These are phyloP conservation scores for Arthroderma sp. DNA, from an alignment of 2,329 filamentous ascomycete species.

Conservation along the genomic window DNA sequence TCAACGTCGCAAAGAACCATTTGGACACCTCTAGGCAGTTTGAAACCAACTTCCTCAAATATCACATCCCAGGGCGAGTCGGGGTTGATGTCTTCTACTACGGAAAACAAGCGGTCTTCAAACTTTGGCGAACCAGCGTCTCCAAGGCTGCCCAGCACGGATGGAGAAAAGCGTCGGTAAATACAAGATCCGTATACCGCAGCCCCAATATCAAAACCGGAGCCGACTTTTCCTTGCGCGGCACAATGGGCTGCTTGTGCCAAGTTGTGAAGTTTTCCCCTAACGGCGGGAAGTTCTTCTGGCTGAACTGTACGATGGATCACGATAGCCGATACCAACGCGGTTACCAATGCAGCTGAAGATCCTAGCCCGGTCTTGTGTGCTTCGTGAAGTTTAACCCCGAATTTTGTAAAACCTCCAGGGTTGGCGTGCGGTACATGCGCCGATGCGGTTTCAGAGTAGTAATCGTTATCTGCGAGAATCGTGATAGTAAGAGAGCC, in stretches of 20 bases:
- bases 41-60: constrained; percentile 55
- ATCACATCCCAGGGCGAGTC: constrained; percentile 62
- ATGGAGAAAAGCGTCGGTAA: constrained; percentile 85
- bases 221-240: constrained; percentile 91
- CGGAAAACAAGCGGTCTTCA: constrained; percentile 45
- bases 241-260: constrained; percentile 89
- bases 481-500: constrained; percentile 65
- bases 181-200: constrained; percentile 85
- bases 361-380: constrained; percentile 96
- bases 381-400: constrained; percentile 59
- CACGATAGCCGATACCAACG: constrained; percentile 48
- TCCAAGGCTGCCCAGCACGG: constrained; percentile 53
- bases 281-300: constrained; percentile 36
- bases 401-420: constrained; percentile 58
- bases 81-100: constrained; percentile 49
- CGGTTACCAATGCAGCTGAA: constrained; percentile 83
- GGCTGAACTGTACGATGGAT: constrained; percentile 32
- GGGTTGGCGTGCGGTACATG: constrained; percentile 21
- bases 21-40: constrained; percentile 58
- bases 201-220: constrained; percentile 86
- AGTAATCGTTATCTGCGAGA: constrained; percentile 92
- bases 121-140: constrained; percentile 57
- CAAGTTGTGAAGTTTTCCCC: constrained; percentile 69
- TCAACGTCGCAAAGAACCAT: constrained; percentile 93
- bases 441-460: constrained; percentile 53